Percentiles rank a stretch among this genome's conserved stretches.
Evolutionary conservation across 1,284 basidiomycete genomes (phyloP).

Genomic region (Gomphus bonarii): DNA sequence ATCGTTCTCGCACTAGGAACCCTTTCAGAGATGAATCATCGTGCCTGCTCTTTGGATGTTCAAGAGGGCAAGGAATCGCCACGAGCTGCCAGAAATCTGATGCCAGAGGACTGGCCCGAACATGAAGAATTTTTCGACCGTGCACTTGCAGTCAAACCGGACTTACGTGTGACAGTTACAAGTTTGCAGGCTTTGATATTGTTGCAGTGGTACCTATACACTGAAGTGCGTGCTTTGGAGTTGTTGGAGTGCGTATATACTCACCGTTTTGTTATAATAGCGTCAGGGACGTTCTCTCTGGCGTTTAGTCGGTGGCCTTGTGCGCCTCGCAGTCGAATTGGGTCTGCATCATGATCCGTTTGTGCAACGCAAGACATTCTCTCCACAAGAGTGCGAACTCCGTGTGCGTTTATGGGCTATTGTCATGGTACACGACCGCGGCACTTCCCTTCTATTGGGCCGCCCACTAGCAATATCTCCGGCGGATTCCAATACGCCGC

Average conservation of each 20-base stretch:
- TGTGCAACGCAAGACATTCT: conserved; percentile 51
- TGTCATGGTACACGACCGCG: conserved; percentile 72
- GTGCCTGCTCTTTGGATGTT: conserved; percentile 34
- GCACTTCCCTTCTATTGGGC: conserved; percentile 73
- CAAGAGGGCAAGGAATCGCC: conserved; percentile 22
- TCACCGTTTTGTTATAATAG: conserved; percentile 26
- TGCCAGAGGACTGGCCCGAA: conserved; percentile 65
- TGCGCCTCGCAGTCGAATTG: conserved; percentile 67
- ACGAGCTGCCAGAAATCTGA: conserved; percentile 41
- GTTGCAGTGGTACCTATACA: conserved; percentile 78
- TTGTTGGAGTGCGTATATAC: background rate
- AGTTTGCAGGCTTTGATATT: conserved; percentile 73
- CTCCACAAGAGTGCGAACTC: conserved; percentile 60
- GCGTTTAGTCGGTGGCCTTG: conserved; percentile 73
- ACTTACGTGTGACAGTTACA: conserved; percentile 66
- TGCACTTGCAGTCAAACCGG: conserved; percentile 65
- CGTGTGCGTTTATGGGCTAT: conserved; percentile 74
- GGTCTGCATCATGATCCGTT: conserved; percentile 76
- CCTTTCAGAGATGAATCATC: conserved; percentile 66
- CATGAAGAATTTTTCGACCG: conserved; percentile 75
- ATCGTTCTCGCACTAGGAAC: conserved; percentile 70
- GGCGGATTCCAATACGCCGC: conserved; percentile 66
- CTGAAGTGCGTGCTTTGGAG: conserved; percentile 44
- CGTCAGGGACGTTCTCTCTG: conserved; percentile 75
- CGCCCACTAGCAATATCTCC: conserved; percentile 73